Conservation (phyloP, 192 early-diverging fungal genomes). For the Coemansia sp. region DNA sequence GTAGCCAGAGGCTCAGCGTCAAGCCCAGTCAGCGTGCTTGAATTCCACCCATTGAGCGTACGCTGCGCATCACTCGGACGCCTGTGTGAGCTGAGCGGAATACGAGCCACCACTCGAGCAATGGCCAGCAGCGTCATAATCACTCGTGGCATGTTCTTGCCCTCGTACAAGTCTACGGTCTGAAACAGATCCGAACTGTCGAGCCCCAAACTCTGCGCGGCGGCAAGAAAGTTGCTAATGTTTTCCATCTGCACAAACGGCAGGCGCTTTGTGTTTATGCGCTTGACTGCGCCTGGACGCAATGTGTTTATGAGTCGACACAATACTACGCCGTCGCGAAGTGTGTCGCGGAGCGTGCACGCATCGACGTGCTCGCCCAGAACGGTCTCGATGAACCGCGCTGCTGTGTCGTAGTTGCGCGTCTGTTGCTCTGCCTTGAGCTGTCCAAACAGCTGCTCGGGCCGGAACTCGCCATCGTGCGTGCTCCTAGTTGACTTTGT, state of each 20-base stretch:
- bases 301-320: conserved; percentile 80
- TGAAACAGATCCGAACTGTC: conserved; percentile 75
- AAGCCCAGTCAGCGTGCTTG: conserved; percentile 34
- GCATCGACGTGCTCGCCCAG: conserved; percentile 59
- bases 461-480: conserved; percentile 42
- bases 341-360: conserved; percentile 58
- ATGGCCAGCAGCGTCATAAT: conserved; percentile 73
- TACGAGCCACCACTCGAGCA: conserved; percentile 60
- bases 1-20: conserved; percentile 7
- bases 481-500: neutral
- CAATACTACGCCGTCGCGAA: conserved; percentile 76
- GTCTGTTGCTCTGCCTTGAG: conserved; percentile 62
- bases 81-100: conserved; percentile 48
- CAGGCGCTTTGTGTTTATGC: conserved; percentile 67
- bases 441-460: conserved; percentile 55
- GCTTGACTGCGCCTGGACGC: conserved; percentile 68
- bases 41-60: conserved; percentile 42
- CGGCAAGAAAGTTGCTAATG: conserved; percentile 72
- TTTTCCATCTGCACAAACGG: conserved; percentile 90
- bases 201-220: conserved; percentile 70
- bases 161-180: conserved; percentile 79
- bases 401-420: conserved; percentile 63
- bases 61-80: conserved; percentile 35
- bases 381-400: conserved; percentile 63
- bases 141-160: conserved; percentile 75